Evolutionary conservation across 345 rosid genomes (phyloP), one percentile per base, ranked within the genome.

Genomic region (Clausena lansium): DNA sequence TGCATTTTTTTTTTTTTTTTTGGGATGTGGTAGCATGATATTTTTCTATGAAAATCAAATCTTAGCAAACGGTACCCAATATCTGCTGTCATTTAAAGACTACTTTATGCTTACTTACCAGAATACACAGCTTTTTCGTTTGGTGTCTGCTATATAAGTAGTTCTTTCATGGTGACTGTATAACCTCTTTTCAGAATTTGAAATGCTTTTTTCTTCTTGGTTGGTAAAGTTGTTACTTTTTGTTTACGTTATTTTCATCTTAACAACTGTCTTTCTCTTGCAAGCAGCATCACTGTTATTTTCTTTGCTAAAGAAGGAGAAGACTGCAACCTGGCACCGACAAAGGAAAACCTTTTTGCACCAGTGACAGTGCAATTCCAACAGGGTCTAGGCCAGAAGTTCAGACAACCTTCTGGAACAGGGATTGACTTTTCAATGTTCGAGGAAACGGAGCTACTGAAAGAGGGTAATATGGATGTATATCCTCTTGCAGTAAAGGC

Each of bases 271-370:
- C 20, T 79, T 73, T 13, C 38, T 73, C 75, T 75, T 57, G 61
- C 39, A 9, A 76, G 66, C 89, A 95, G 99, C 84, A 87, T 95
- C 72, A 90, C 91, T 4, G 78, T 92, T 54, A 78, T 87, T 24
- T 95, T 93, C 87, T 94, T 95, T 62, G 98, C 93, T 9, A 91
- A 93, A 89, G 97, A 95, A 83, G 89, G 88, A 1, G 94, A 85
- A 41, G 80, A 85, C 55, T 91, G 99, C 71, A 76, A 79, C 76
- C 88, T 95, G 30, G 71, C 75, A 9, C 81, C 97, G 33, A 87
- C 89, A 28, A 93, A 89, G 84, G 96, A 87, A 83, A 81, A 84
- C 67, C 47, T 90, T 77, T 72, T 89, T 59, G 84, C 87, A 55
- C 91, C 97, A 10, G 80, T 93, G 62, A 88, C 85, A 1, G 80